These are phyloP conservation scores for Paracorniculantispora psalliotae DNA, from an alignment of 2,329 filamentous ascomycete genomes.

Conservation along the genomic window DNA sequence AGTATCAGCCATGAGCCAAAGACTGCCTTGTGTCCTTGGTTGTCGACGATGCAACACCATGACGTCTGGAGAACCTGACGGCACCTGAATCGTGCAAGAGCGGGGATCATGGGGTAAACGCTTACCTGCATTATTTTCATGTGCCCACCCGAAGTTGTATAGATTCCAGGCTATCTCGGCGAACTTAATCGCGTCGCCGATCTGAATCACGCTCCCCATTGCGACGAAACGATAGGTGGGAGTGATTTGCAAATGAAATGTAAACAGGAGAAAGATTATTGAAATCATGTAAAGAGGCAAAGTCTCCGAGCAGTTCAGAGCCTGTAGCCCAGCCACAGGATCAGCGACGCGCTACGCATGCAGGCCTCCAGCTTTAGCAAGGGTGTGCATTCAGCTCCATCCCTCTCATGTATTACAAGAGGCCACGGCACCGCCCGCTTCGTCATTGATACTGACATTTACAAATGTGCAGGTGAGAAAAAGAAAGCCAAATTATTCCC, in stretches of 20 bases:
- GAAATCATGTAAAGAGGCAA: not conserved
- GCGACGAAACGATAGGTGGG: constrained; percentile 17
- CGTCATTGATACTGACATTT: not conserved
- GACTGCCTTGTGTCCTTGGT: not conserved
- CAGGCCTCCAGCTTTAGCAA: not conserved
- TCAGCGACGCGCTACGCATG: not conserved
- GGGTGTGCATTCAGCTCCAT: not conserved
- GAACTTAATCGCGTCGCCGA: constrained; percentile 13
- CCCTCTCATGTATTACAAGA: not conserved
- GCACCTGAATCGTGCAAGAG: not conserved
- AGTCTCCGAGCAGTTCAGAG: not conserved
- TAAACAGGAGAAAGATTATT: not conserved
- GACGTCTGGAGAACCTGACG: not conserved
- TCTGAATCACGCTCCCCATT: constrained; percentile 13
- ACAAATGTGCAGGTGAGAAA: not conserved
- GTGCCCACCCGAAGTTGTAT: constrained; percentile 9
- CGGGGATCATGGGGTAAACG: not conserved
- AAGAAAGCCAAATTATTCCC: not conserved
- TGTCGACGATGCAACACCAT: not conserved
- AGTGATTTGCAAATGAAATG: not conserved
- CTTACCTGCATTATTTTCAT: constrained; percentile 10
- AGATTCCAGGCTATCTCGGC: constrained; percentile 5
- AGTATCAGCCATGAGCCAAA: not conserved
- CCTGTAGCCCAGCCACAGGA: not conserved
- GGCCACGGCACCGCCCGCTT: not conserved